A percentile compares a stretch with the other conserved stretches of the same genome.
These are phyloP conservation scores for Cyclocybe aegerita DNA, from an alignment of 768 basidiomycete genomes.

Conservation along the genomic window DNA sequence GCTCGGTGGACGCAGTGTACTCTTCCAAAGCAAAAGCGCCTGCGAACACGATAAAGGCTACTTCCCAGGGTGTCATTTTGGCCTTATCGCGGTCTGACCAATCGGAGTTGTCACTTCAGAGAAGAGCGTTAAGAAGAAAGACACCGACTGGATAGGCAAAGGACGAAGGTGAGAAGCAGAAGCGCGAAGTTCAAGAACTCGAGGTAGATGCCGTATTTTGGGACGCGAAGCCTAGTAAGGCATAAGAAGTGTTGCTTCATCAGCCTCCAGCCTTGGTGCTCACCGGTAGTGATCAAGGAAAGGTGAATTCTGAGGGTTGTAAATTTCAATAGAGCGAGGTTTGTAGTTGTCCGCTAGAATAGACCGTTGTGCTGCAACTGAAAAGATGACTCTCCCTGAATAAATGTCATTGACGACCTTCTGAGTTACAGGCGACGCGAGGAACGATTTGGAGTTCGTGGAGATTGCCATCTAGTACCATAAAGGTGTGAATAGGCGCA, in stretches of 20 bases:
- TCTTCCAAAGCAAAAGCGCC: slow-evolving; percentile 82
- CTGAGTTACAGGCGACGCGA: slow-evolving; percentile 82
- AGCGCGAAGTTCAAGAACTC: slow-evolving; percentile 78
- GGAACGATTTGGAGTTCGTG: slow-evolving; percentile 80
- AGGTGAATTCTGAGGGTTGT: slow-evolving; percentile 63
- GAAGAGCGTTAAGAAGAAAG: neutral
- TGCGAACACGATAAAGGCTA: slow-evolving; percentile 73
- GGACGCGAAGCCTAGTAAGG: slow-evolving; percentile 68
- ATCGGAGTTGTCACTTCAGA: slow-evolving; percentile 3
- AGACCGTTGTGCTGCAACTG: slow-evolving; percentile 60
- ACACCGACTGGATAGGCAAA: slow-evolving; percentile 71
- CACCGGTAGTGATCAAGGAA: slow-evolving; percentile 86
- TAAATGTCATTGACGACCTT: slow-evolving; percentile 88
- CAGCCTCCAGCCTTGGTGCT: neutral
- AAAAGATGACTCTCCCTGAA: slow-evolving; percentile 72
- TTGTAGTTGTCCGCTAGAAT: slow-evolving; percentile 92
- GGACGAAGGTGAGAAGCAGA: slow-evolving; percentile 65
- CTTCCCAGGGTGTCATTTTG: slow-evolving; percentile 59
- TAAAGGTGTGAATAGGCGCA: neutral
- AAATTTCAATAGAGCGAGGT: slow-evolving; percentile 68
- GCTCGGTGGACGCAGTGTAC: slow-evolving; percentile 83
- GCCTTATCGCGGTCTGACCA: slow-evolving; percentile 54
- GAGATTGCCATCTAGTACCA: slow-evolving; percentile 78
- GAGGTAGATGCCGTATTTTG: slow-evolving; percentile 72
- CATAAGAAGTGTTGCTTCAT: neutral